These are phyloP conservation scores for Rhododendron vialii DNA, from an alignment of 148 eudicot species.

Conservation along the genomic window DNA sequence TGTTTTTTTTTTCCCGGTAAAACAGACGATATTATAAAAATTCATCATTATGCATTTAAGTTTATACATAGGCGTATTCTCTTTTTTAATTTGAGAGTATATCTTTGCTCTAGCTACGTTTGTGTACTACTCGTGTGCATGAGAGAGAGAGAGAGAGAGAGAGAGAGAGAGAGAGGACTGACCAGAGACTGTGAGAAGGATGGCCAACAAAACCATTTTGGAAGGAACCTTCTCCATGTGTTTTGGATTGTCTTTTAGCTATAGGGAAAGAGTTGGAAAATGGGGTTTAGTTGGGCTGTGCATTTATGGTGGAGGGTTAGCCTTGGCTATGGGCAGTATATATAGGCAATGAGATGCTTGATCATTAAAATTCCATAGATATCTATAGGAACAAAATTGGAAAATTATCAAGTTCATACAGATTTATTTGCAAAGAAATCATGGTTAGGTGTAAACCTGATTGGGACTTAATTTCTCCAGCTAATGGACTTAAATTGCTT, in stretches of 20 bases:
- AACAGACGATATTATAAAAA: too few species aligned
- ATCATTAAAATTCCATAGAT: too few species aligned
- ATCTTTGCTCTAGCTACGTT: neutral
- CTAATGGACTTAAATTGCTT: too few species aligned
- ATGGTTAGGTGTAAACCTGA: too few species aligned
- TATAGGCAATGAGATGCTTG: too few species aligned
- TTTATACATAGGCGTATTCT: neutral
- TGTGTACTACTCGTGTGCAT: neutral
- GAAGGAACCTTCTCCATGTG: neutral
- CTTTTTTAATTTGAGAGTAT: neutral
- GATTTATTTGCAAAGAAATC: too few species aligned
- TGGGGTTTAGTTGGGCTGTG: neutral
- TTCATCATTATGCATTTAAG: neutral
- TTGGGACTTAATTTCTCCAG: too few species aligned
- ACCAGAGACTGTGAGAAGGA: neutral
- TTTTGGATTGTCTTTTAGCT: too few species aligned
- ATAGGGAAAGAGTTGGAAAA: too few species aligned
- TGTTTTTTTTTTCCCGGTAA: too few species aligned
- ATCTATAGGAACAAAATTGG: too few species aligned
- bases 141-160: neutral
- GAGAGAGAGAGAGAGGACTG: neutral
- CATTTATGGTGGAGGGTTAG: neutral
- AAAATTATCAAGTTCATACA: too few species aligned
- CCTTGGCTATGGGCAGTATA: neutral
- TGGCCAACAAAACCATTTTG: neutral